These are phyloP conservation scores for Ogataea minuta DNA, from an alignment of 805 yeast genomes.

Conservation along the genomic window DNA sequence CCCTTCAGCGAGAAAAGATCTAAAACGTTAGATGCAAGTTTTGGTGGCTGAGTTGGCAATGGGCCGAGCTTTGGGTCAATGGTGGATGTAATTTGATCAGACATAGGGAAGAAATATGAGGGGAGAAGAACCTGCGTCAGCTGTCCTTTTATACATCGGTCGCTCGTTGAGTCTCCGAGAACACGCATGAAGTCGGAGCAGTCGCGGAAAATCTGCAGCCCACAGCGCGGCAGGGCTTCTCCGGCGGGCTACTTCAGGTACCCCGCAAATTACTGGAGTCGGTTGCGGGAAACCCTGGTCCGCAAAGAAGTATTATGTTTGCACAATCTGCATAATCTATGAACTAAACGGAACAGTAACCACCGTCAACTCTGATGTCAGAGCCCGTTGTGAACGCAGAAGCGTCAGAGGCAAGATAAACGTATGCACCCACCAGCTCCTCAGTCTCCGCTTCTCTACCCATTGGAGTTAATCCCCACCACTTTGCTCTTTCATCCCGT, in stretches of 20 bases:
- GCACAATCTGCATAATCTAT: too few species aligned
- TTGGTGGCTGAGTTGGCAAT: constrained; percentile 51
- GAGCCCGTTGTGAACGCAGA: constrained; percentile 50
- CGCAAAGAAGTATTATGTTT: background rate
- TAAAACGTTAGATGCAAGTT: constrained; percentile 49
- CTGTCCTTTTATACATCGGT: background rate
- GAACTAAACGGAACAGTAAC: constrained; percentile 31
- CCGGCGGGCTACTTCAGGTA: background rate
- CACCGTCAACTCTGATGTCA: constrained; percentile 51
- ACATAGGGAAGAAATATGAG: background rate
- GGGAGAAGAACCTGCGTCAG: background rate
- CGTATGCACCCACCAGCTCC: constrained; percentile 51
- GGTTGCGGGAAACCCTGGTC: background rate
- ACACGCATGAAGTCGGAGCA: too few species aligned
- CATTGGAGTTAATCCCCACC: constrained; percentile 39
- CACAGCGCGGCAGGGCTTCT: background rate
- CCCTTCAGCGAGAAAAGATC: constrained; percentile 78
- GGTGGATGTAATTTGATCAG: background rate
- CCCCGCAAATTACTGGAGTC: constrained; percentile 4
- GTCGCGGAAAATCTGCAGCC: too few species aligned
- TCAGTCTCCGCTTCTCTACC: constrained; percentile 50
- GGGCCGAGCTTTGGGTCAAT: constrained; percentile 16
- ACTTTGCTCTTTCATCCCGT: constrained; percentile 19
- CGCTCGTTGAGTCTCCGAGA: background rate
- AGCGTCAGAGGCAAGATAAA: constrained; percentile 54